Percentiles rank a stretch among this genome's conserved stretches.
These are phyloP conservation scores for Plasmodium fragile DNA, from an alignment of 169 alveolate genomes.

Conservation along the genomic window DNA sequence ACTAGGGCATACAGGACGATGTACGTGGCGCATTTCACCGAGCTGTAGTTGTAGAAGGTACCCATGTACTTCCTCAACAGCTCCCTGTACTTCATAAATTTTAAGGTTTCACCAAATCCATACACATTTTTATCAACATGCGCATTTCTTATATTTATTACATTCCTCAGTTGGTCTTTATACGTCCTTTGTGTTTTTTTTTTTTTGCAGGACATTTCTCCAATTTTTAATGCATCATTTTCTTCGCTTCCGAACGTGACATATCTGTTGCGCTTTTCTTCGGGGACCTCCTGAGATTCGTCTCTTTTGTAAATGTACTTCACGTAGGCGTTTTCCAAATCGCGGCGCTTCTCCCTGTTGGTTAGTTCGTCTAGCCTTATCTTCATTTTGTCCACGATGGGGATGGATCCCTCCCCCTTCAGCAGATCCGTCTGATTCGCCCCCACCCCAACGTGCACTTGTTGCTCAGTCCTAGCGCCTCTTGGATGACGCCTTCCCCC, in stretches of 20 bases:
- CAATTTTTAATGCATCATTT: not conserved
- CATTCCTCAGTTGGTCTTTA: not conserved
- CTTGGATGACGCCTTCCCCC: not conserved
- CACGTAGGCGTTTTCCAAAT: not conserved
- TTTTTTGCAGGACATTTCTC: not conserved
- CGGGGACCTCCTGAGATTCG: not conserved
- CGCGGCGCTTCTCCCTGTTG: not conserved
- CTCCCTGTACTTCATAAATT: slow-evolving; percentile 86
- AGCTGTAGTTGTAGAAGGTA: slow-evolving; percentile 75
- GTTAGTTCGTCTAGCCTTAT: not conserved
- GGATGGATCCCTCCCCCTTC: not conserved
- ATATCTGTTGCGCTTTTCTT: not conserved
- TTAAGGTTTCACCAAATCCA: slow-evolving; percentile 78
- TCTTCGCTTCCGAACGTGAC: not conserved
- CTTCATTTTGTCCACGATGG: not conserved
- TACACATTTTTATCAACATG: slow-evolving; percentile 27
- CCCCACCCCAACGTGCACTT: not conserved
- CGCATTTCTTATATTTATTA: not conserved
- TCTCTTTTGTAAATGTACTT: not conserved
- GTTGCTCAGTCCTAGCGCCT: not conserved
- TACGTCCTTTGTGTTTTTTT: not conserved
- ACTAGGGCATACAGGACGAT: slow-evolving; percentile 71
- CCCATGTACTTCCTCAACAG: slow-evolving; percentile 79
- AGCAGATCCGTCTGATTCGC: not conserved
- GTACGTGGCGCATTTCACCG: slow-evolving; percentile 53